A percentile compares a stretch with the other conserved stretches of the same genome.
phyloP scores from a whole-genome alignment of 257 asterid genomes.

The Plantago major region DNA sequence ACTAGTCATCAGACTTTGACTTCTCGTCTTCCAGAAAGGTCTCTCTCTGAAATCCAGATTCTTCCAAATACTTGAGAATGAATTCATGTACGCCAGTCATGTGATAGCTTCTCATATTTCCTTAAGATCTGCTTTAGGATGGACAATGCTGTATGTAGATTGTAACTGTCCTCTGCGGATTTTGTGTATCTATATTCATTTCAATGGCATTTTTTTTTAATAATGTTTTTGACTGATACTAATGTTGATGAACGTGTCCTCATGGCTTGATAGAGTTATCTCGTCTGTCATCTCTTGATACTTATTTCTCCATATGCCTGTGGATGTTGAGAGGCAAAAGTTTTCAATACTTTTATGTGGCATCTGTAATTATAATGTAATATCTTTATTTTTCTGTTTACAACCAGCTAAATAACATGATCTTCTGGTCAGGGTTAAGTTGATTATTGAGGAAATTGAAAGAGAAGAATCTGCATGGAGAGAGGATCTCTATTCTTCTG shows the following conservation, averaged over 20 bases:
- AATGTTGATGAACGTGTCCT: conserved; percentile 11
- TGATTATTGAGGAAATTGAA: conserved; percentile 93
- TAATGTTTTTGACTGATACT: conserved; percentile 12
- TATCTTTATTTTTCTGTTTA: neutral
- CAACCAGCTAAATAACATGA: conserved; percentile 8
- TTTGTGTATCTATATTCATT: too few species aligned
- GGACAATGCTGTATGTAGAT: too few species aligned
- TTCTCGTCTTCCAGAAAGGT: conserved; percentile 98
- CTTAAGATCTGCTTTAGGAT: too few species aligned
- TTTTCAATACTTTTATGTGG: too few species aligned
- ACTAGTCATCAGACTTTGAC: conserved; percentile 57
- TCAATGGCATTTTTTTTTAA: too few species aligned
- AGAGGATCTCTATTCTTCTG: conserved; percentile 88
- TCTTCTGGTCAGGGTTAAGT: conserved; percentile 63
- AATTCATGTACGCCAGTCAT: too few species aligned
- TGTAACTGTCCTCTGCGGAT: too few species aligned
- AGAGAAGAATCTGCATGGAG: conserved; percentile 93
- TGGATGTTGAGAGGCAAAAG: conserved; percentile 1
- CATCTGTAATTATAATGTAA: neutral
- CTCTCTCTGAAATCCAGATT: conserved; percentile 6
- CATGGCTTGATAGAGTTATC: conserved; percentile 2
- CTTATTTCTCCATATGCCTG: conserved; percentile 5
- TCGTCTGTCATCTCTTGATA: neutral
- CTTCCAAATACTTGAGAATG: too few species aligned
- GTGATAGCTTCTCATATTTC: too few species aligned